phyloP scores from a whole-genome alignment of 805 yeast genomes.

The Cyberlindnera veronae region DNA sequence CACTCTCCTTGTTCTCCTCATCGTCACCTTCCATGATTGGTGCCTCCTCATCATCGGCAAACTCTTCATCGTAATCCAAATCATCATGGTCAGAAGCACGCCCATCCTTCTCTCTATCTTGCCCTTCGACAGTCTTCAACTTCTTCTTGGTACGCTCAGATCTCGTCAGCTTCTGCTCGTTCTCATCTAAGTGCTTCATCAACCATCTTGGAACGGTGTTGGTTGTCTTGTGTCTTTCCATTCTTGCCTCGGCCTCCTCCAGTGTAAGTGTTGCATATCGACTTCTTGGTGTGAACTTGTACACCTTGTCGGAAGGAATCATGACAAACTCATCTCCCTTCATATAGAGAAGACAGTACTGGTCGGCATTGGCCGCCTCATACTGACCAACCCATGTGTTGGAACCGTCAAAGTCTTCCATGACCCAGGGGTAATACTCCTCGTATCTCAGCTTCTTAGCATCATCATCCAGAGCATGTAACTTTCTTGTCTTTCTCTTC shows the following conservation, averaged over 20 bases:
- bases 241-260: constrained; percentile 94
- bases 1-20: constrained; percentile 89
- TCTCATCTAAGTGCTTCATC: constrained; percentile 81
- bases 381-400: constrained; percentile 95
- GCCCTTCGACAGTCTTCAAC: constrained; percentile 46
- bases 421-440: constrained; percentile 96
- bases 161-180: constrained; percentile 48
- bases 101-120: constrained; percentile 32
- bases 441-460: constrained; percentile 86
- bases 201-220: constrained; percentile 88
- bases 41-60: constrained; percentile 98
- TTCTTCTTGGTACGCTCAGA: constrained; percentile 45
- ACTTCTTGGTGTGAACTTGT: constrained; percentile 89
- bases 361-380: constrained; percentile 83
- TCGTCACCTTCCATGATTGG: constrained; percentile 96
- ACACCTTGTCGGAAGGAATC: constrained; percentile 94
- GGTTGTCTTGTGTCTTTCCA: constrained; percentile 81
- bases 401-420: constrained; percentile 93
- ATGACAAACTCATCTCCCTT: constrained; percentile 72
- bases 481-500: constrained; percentile 81
- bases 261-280: constrained; percentile 89
- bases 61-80: constrained; percentile 92
- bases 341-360: constrained; percentile 80
- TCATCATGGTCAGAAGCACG: constrained; percentile 86
- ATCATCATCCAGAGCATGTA: constrained; percentile 74